Percentiles rank a stretch among this genome's conserved stretches.
Evolutionary conservation across 2,329 filamentous ascomycete species (phyloP).

Genomic region (Botrytis elliptica): DNA sequence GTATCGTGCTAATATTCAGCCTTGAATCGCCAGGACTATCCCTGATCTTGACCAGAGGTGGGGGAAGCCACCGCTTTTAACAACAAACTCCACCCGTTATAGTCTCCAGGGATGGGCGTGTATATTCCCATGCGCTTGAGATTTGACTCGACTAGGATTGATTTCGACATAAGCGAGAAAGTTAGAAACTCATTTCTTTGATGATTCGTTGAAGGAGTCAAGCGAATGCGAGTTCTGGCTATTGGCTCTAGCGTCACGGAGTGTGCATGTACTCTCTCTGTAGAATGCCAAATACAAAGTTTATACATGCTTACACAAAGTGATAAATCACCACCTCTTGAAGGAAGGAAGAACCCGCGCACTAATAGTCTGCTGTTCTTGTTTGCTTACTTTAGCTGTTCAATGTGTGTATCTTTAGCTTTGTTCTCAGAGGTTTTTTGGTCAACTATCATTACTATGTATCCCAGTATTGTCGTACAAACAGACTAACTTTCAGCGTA

Average conservation of each 20-base stretch:
- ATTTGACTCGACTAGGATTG: conserved; percentile 12
- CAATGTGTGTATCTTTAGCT: not conserved
- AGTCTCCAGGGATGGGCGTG: not conserved
- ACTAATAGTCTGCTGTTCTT: not conserved
- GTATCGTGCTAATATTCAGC: conserved; percentile 30
- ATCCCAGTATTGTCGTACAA: not conserved
- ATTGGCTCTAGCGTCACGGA: not conserved
- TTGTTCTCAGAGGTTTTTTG: not conserved
- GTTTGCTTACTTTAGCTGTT: not conserved
- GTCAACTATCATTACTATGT: too few relatives aligned
- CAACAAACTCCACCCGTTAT: conserved; percentile 16
- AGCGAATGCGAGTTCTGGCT: not conserved
- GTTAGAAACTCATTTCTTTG: not conserved
- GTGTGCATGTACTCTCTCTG: not conserved
- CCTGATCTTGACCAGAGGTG: conserved; percentile 16
- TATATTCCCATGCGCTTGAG: conserved; percentile 20
- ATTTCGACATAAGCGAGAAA: not conserved
- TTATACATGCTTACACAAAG: not conserved
- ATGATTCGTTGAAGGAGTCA: conserved; percentile 13
- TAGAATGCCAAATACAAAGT: not conserved
- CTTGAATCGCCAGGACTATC: conserved; percentile 29
- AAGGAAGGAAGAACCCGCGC: not conserved
- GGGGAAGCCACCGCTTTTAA: conserved; percentile 11
- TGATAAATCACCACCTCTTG: not conserved
- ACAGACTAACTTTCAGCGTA: not conserved